A percentile compares a stretch with the other conserved stretches of the same genome.
Evolutionary conservation across 345 rosid genomes (phyloP).

Genomic region (Turnera subulata): DNA sequence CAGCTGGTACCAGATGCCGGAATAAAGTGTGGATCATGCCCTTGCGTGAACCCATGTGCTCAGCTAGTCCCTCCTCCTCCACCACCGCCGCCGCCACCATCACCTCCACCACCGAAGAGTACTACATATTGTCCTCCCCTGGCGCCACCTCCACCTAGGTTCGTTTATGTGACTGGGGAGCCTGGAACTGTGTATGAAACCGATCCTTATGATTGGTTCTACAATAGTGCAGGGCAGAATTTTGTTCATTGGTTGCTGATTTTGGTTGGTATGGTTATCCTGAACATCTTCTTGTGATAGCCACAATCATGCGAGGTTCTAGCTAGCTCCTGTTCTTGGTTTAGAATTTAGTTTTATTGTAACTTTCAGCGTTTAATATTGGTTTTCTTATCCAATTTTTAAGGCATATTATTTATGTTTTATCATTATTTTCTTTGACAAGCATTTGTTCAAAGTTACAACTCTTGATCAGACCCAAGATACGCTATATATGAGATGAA

Average conservation of each 20-base stretch:
- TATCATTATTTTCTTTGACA: no score
- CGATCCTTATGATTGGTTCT: constrained; percentile 30
- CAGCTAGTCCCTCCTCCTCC: constrained; percentile 36
- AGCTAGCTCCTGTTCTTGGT: no score
- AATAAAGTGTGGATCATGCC: constrained; percentile 48
- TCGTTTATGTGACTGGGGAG: constrained; percentile 39
- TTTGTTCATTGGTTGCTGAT: constrained; percentile 15
- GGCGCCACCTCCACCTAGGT: constrained; percentile 45
- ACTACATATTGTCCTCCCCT: constrained; percentile 21
- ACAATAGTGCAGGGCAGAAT: constrained; percentile 31
- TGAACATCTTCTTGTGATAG: constrained; percentile 2
- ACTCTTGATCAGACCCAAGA: no score
- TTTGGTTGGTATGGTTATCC: constrained; percentile 22
- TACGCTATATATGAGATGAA: no score
- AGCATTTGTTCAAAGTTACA: no score
- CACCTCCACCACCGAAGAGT: constrained; percentile 18
- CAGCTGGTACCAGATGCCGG: constrained; percentile 15
- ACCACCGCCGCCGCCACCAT: constrained; percentile 7
- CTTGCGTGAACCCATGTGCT: constrained; percentile 49
- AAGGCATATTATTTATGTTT: no score
- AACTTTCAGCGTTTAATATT: no score
- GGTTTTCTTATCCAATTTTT: no score
- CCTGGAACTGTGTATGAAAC: constrained; percentile 45
- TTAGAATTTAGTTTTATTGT: no score
- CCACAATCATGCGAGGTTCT: no score